These are phyloP conservation scores for Salix suchowensis DNA, from an alignment of 345 rosid species.

Conservation along the genomic window DNA sequence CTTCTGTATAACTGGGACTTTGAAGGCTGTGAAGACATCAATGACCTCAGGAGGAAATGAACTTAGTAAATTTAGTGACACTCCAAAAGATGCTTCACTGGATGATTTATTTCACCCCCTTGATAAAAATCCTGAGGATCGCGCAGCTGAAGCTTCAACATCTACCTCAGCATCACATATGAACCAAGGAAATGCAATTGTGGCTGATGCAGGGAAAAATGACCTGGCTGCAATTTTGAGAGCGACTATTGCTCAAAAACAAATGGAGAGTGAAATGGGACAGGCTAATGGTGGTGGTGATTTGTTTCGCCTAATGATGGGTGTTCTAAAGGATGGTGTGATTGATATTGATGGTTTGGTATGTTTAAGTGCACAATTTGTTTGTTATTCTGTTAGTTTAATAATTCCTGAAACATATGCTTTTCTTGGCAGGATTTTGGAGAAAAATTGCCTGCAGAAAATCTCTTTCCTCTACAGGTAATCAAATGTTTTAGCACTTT, in stretches of 20 bases:
- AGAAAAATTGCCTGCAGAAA: constrained; percentile 79
- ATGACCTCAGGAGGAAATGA: constrained; percentile 54
- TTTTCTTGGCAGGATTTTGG: constrained; percentile 61
- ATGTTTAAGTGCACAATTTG: constrained; percentile 28
- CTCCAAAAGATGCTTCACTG: constrained; percentile 95
- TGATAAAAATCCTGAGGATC: constrained; percentile 55
- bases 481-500: neutral
- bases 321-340: constrained; percentile 80
- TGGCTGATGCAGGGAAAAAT: constrained; percentile 67
- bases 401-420: neutral
- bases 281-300: constrained; percentile 82
- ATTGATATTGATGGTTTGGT: constrained; percentile 96
- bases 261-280: constrained; percentile 78
- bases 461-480: constrained; percentile 91
- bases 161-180: constrained; percentile 56
- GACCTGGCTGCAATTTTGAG: constrained; percentile 84
- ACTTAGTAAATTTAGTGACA: constrained; percentile 82
- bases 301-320: constrained; percentile 78
- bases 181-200: constrained; percentile 53
- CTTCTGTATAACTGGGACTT: constrained; percentile 14
- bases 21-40: constrained; percentile 58
- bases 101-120: constrained; percentile 90
- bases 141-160: constrained; percentile 70
- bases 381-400: neutral
- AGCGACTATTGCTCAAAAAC: constrained; percentile 92